Evolutionary conservation across 2,329 filamentous ascomycete species (phyloP), one percentile per base, ranked within the genome.

Genomic region (Colletotrichum tanaceti): DNA sequence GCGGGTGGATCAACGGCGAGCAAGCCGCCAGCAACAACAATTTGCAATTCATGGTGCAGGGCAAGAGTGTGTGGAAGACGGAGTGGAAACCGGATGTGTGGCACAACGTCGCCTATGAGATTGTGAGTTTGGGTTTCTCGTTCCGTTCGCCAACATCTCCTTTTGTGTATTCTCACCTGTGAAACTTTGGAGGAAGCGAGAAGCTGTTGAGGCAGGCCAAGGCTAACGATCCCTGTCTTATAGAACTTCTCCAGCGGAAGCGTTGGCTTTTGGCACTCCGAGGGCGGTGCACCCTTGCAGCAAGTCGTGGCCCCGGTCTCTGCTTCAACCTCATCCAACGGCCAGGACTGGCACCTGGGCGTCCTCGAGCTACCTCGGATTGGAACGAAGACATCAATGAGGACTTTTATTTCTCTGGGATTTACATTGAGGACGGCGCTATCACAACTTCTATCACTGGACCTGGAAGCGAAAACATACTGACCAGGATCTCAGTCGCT

Each of bases 41-140:
- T 72, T 82, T 93, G 71, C 86, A 88, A 73, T 93, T 90, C 89
- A 86, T 88, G 77, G 87, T 89, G 11, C 83, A 83, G 68, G 85
- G 88, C 18, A 79, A 84, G 72, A 85, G 84, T 58, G 81, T 91
- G 73, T 93, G 90, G 90, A 86, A 85, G 73, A 83, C 84, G 1
- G 82, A 86, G 70, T 89, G 90, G 77, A 83, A 83, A 61, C 82
- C 90, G 1, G 87, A 84, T 47, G 86, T 89, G 13, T 93, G 91
- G 91, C 90, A 93, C 77, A 93, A 93, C 76, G 84, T 92, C 73
- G 91, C 90, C 55, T 93, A 92, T 74, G 90, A 89, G 76, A 91
- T 92, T 69, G 83, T 83, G 72, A 68, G 79, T 75, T 14, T 18
- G 5, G 20, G 20, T n/a, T 14, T 20, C 38, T 44, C 43, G 11